Evolutionary conservation across 75 land plant genomes (phyloP).

Genomic region (Adiantum capillusveneris): DNA sequence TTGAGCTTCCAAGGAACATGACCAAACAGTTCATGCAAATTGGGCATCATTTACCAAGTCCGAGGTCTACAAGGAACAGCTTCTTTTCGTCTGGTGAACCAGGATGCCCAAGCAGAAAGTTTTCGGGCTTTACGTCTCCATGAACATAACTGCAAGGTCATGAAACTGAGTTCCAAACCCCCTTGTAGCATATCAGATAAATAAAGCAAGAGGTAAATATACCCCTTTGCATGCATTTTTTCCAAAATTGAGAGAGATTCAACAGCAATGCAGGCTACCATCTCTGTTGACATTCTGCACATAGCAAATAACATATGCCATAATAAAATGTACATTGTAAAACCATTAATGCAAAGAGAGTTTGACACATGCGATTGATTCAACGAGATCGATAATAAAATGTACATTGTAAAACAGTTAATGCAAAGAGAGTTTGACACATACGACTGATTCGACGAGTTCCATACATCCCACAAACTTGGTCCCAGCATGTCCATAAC

Average conservation of each 20-base stretch:
- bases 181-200: too few relatives aligned
- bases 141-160: slow-evolving; percentile 16
- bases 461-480: slow-evolving; percentile 28
- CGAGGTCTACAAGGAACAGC: slow-evolving; percentile 24
- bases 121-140: slow-evolving; percentile 24
- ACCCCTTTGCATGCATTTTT: slow-evolving; percentile 26
- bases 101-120: slow-evolving; percentile 18
- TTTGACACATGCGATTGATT: too few relatives aligned
- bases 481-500: slow-evolving; percentile 30
- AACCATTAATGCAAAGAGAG: too few relatives aligned
- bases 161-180: too few relatives aligned
- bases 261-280: slow-evolving; percentile 30
- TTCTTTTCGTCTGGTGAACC: slow-evolving; percentile 21
- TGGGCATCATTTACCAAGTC: slow-evolving; percentile 9
- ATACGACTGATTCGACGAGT: slow-evolving; percentile 14
- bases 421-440: too few relatives aligned
- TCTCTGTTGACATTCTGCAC: slow-evolving; percentile 22
- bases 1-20: background rate
- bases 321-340: too few relatives aligned
- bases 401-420: background rate
- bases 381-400: background rate
- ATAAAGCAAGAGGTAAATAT: too few relatives aligned
- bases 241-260: slow-evolving; percentile 27
- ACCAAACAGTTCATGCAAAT: too few relatives aligned
- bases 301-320: too few relatives aligned